phyloP scores from a whole-genome alignment of 2,329 filamentous ascomycete genomes.

The Capronia epimyces region DNA sequence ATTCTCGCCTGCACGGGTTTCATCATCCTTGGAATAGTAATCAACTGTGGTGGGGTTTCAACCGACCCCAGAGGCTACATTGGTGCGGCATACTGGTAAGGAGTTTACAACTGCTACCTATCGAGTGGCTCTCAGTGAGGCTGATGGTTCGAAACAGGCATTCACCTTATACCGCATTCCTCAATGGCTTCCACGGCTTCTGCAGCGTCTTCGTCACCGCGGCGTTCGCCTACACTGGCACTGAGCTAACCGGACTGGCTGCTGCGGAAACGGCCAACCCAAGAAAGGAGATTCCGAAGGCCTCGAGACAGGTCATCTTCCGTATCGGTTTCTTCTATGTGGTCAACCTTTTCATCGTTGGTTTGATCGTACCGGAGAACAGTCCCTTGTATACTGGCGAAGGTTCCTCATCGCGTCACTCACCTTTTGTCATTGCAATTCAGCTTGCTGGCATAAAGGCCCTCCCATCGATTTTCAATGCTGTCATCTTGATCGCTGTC shows the following conservation, averaged over 20 bases:
- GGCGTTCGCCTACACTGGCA: conserved; percentile 58
- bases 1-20: conserved; percentile 74
- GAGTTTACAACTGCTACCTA: conserved; percentile 54
- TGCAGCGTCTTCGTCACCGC: conserved; percentile 60
- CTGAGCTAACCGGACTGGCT: conserved; percentile 57
- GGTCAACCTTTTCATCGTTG: conserved; percentile 72
- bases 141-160: conserved; percentile 40
- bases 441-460: conserved; percentile 73
- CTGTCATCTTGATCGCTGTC: conserved; percentile 83
- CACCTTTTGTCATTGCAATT: conserved; percentile 91
- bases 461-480: conserved; percentile 85
- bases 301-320: conserved; percentile 92
- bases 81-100: conserved; percentile 58
- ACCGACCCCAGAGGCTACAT: conserved; percentile 1
- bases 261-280: conserved; percentile 57
- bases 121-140: conserved; percentile 66
- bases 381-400: conserved; percentile 59
- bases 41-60: background rate
- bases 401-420: conserved; percentile 64
- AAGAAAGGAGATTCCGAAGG: conserved; percentile 69
- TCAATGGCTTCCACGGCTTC: conserved; percentile 62
- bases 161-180: conserved; percentile 44
- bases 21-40: conserved; percentile 46
- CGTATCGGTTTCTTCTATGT: conserved; percentile 88
- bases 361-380: conserved; percentile 65